Evolutionary conservation across 192 early-diverging fungal genomes (phyloP).

Genomic region (Umbelopsis ramanniana): DNA sequence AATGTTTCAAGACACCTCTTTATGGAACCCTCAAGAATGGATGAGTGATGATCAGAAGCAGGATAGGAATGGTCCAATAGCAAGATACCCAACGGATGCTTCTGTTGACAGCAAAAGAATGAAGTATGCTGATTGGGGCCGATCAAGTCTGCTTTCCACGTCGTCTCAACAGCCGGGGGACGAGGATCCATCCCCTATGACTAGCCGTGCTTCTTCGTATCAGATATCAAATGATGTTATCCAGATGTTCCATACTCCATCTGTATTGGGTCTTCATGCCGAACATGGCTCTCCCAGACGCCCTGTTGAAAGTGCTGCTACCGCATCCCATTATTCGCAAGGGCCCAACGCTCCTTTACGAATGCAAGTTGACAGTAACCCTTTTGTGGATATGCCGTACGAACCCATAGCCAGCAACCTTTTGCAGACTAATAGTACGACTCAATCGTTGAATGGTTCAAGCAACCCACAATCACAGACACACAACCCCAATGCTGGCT

Average conservation of each 20-base stretch:
- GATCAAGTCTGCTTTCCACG: background rate
- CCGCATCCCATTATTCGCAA: background rate
- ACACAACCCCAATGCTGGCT: background rate
- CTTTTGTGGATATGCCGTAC: background rate
- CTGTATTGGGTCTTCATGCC: background rate
- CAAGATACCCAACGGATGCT: background rate
- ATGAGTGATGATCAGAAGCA: background rate
- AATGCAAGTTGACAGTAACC: background rate
- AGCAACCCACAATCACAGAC: background rate
- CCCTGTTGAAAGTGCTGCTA: background rate
- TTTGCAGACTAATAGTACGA: background rate
- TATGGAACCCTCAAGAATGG: conserved; percentile 8
- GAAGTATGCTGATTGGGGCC: conserved; percentile 12
- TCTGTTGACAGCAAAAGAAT: conserved; percentile 17
- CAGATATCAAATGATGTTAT: conserved; percentile 1
- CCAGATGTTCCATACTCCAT: conserved; percentile 3
- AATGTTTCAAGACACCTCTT: conserved; percentile 6
- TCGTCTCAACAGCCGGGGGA: background rate
- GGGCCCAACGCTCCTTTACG: background rate
- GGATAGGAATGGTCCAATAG: background rate
- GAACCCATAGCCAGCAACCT: background rate
- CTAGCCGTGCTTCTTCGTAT: background rate
- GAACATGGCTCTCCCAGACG: background rate
- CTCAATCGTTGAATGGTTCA: background rate
- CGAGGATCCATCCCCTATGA: background rate